Evolutionary conservation across 257 asterid genomes (phyloP), one percentile per base, ranked within the genome.

Genomic region (Solanum appendiculatum): DNA sequence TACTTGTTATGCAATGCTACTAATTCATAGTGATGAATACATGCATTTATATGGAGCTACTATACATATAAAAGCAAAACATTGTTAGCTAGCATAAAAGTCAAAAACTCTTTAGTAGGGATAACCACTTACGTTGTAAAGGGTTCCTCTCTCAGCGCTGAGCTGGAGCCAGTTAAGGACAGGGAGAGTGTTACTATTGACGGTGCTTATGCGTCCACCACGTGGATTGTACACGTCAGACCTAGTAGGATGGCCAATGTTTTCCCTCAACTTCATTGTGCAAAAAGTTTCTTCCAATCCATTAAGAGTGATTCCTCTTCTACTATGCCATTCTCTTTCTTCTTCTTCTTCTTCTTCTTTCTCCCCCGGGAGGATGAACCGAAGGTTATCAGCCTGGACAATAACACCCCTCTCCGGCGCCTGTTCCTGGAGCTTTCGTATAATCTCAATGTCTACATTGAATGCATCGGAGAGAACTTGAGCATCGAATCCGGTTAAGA

Each of bases 231-330:
- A 94, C 0, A 91, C 36, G 20, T 93, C 98, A 5, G 95, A 88
- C 9, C 90, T 88, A 20, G 84, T 1, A 1, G 96, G 93, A 10
- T 77, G 34, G 6, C 87, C 93, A 7, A 94, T 31, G 87, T 93
- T 94, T 86, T 88, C 91, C 63, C 74, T 91, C 75, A 92, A 20
- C 86, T 86, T 90, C 40, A 88, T 84, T 5, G 92, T 75, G 87
- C 96, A 94, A 9, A 93, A 18, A 36, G 96, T 94, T 36, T 93
- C 95, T 42, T 94, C 98, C n/a, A 92, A 9, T 1, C 95, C 96
- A 39, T 94, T 92, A 5, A 10, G n/a, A 33, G 15, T 34, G 8
- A 7, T 23, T 86, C 9, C 51, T 73, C 16, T 23, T 87, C 7
- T 29, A 46, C 84, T 8, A 75, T 36, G 27, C 84, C 37, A 73